phyloP scores from a whole-genome alignment of 2,329 filamentous ascomycete species.

The Exophiala viscosa region DNA sequence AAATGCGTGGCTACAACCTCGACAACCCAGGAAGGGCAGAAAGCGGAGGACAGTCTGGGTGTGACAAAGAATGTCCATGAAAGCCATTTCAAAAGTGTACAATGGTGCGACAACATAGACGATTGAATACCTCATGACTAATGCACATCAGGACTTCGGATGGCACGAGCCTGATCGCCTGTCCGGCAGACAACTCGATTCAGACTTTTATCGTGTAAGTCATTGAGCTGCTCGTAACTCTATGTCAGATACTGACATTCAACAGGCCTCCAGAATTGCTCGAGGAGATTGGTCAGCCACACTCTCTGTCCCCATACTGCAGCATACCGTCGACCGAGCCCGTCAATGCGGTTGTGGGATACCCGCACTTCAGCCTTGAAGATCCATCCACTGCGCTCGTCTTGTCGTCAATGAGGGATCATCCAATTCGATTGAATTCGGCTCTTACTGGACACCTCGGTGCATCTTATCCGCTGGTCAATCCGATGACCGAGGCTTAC shows the following conservation, averaged over 20 bases:
- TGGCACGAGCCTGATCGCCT: conserved; percentile 56
- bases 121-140: not conserved
- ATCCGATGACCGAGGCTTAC: conserved; percentile 54
- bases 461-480: conserved; percentile 54
- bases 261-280: conserved; percentile 48
- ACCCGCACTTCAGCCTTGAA: conserved; percentile 53
- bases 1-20: conserved; percentile 15
- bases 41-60: not conserved
- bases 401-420: conserved; percentile 51
- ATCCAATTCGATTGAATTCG: conserved; percentile 56
- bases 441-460: conserved; percentile 47
- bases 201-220: conserved; percentile 53
- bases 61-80: not conserved
- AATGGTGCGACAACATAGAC: conserved; percentile 36
- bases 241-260: not conserved
- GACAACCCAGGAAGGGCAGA: not conserved
- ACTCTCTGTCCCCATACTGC: conserved; percentile 45
- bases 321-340: conserved; percentile 46
- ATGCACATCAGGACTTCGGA: conserved; percentile 46
- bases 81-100: conserved; percentile 45
- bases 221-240: not conserved
- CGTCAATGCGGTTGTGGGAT: conserved; percentile 52
- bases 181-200: conserved; percentile 49
- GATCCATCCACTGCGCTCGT: conserved; percentile 49
- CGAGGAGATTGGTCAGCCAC: conserved; percentile 35